A percentile compares a stretch with the other conserved stretches of the same genome.
These are phyloP conservation scores for Rhynchospora breviuscula DNA, from an alignment of 176 grass and related monocot genomes.

Conservation along the genomic window DNA sequence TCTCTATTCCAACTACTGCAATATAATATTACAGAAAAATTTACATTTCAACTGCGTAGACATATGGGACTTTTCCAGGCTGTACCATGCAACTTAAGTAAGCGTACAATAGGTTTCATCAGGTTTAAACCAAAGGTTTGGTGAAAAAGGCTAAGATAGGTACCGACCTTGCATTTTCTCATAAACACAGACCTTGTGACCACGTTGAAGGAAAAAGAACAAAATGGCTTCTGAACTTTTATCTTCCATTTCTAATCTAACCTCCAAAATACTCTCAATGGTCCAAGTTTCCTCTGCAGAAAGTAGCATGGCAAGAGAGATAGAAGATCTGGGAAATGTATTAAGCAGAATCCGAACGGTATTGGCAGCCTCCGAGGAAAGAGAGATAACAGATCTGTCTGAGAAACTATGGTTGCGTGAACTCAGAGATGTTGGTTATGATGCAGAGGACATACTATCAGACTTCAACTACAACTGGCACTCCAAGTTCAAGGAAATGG, in stretches of 20 bases:
- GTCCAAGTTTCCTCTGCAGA: neutral
- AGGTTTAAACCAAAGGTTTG: no score
- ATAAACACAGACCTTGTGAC: neutral
- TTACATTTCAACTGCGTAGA: no score
- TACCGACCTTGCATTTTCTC: neutral
- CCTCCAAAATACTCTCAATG: neutral
- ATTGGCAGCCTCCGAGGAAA: constrained; percentile 13
- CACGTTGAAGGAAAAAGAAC: neutral
- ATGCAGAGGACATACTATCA: neutral
- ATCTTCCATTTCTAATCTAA: neutral
- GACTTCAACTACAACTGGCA: neutral
- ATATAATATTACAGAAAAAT: no score
- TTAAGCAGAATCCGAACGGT: neutral
- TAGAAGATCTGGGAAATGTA: neutral
- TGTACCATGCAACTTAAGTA: no score
- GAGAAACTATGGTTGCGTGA: constrained; percentile 21
- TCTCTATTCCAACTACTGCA: no score
- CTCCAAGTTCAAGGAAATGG: constrained; percentile 3
- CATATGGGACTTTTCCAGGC: no score
- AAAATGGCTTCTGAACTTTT: neutral
- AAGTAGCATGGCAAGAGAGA: neutral
- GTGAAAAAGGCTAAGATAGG: no score
- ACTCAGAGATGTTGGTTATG: constrained; percentile 15
- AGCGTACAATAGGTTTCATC: no score
- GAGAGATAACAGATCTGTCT: neutral